Base-by-base conservation (phyloP, 2,329 filamentous ascomycete species). In the Penicillium sp. region DNA sequence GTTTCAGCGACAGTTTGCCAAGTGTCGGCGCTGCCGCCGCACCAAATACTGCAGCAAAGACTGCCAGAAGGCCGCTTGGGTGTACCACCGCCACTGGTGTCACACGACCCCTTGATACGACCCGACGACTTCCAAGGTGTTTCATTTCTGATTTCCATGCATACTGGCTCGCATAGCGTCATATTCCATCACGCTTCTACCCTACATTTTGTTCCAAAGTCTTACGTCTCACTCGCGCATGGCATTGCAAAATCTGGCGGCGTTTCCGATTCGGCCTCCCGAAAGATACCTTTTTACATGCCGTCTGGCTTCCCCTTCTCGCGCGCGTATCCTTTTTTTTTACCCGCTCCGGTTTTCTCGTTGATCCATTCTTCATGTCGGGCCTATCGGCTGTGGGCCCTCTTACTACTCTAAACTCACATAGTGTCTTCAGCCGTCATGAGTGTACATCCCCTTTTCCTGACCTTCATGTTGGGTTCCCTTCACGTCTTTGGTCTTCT, bases 11-110 rank as follows among this genome's bases (percentile, higher is more conserved):
- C 92, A 99, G 69, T 99, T 99, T 72, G 94, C 94, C 62, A 99
- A 99, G 76, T 99, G 94, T 76, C 87, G 94, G 60, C 87, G 94
- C 59, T 99, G 94, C 76, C 86, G 94, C 63, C 86, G 94, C 60
- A 99, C 94, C 56, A 99, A 99, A 74, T 96, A 96, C 77, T 99
- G 94, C 85, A 96, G 92, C 82, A 99, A 99, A 75, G 94, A 99
- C 73, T 99, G 94, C 74, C 94, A 99, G 76, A 97, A 97, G 79
- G 95, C 90, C 63, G 95, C 94, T 9, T 99, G 94, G 94, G 91
- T 94, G 25, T 97, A 91, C 74, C 94, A 99, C 71, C 86, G 94
- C 55, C 95, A 97, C 75, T 99, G 94, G 94, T 99, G 94, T 71
- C 81, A 81, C 62, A 74, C 64, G 43, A 66, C 69, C 35, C 69